A percentile compares a stretch with the other conserved stretches of the same genome.
Evolutionary conservation across 1,284 basidiomycete genomes (phyloP).

Genomic region (Phenoliferia sp.): DNA sequence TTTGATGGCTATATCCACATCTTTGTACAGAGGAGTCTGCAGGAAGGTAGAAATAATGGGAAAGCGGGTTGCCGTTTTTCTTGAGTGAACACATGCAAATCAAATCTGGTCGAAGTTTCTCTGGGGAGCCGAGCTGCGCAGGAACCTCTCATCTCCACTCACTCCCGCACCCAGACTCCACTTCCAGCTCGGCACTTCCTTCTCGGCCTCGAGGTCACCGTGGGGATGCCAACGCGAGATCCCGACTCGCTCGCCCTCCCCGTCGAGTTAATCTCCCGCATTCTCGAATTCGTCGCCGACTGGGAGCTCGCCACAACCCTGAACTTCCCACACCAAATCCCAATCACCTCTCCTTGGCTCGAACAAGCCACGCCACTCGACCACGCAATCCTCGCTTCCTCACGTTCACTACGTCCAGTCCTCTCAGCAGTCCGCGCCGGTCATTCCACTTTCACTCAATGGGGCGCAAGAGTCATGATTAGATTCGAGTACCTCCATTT

Average conservation of each 20-base stretch:
- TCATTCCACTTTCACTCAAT: slow-evolving; percentile 57
- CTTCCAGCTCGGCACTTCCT: too few relatives aligned
- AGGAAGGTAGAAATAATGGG: too few relatives aligned
- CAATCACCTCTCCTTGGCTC: slow-evolving; percentile 61
- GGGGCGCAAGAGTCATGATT: slow-evolving; percentile 58
- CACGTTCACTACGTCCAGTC: slow-evolving; percentile 11
- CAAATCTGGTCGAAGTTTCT: too few relatives aligned
- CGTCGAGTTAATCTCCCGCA: slow-evolving; percentile 14
- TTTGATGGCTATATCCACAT: too few relatives aligned
- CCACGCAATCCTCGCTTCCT: slow-evolving; percentile 24
- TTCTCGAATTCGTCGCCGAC: slow-evolving; percentile 43
- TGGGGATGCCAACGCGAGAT: too few relatives aligned
- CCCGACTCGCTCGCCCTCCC: slow-evolving; percentile 18
- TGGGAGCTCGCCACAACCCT: slow-evolving; percentile 75
- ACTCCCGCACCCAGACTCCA: too few relatives aligned
- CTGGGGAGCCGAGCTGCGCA: too few relatives aligned
- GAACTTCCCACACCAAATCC: slow-evolving; percentile 61
- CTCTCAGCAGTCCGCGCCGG: slow-evolving; percentile 45
- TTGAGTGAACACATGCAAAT: too few relatives aligned
- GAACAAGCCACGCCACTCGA: slow-evolving; percentile 54
- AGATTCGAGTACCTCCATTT: slow-evolving; percentile 69
- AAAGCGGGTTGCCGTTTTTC: too few relatives aligned
- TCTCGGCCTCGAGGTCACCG: too few relatives aligned
- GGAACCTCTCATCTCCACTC: too few relatives aligned
- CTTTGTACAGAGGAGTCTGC: too few relatives aligned